Percentiles rank a stretch among this genome's conserved stretches.
These are phyloP conservation scores for Chimonanthus praecox DNA, from an alignment of 164 flowering plant genomes.

Conservation along the genomic window DNA sequence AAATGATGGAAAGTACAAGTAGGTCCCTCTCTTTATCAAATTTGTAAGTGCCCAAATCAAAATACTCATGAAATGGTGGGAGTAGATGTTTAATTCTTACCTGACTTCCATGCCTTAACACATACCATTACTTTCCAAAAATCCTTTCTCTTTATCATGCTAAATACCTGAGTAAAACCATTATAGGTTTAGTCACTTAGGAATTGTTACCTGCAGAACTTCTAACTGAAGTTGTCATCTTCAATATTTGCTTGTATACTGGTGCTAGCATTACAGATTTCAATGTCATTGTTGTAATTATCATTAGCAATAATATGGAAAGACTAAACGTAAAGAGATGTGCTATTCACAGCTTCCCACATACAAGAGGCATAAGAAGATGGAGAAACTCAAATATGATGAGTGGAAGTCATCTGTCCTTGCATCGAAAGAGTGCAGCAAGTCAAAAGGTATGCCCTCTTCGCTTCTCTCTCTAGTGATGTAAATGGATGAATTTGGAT, in stretches of 20 bases:
- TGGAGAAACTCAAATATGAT: conserved; percentile 51
- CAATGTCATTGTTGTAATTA: too few relatives aligned
- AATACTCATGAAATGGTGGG: not conserved
- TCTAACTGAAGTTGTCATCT: too few relatives aligned
- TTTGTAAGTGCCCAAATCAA: not conserved
- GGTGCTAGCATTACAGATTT: too few relatives aligned
- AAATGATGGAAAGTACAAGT: not conserved
- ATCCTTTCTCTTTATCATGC: too few relatives aligned
- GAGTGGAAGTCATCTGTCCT: conserved; percentile 81
- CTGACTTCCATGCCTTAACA: not conserved
- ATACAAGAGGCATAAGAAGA: conserved; percentile 56
- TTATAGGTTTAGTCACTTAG: too few relatives aligned
- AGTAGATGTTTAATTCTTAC: not conserved
- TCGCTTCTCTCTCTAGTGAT: not conserved
- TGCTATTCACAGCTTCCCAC: conserved; percentile 50
- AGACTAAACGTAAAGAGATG: not conserved
- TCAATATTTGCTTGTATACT: too few relatives aligned
- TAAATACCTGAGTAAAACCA: too few relatives aligned
- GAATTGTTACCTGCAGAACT: too few relatives aligned
- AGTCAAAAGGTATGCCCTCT: conserved; percentile 33
- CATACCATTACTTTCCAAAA: too few relatives aligned
- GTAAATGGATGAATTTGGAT: too few relatives aligned
- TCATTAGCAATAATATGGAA: not conserved
- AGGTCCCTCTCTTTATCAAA: not conserved
- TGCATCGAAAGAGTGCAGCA: conserved; percentile 45